These are phyloP conservation scores for Acanthochlamys bracteata DNA, from an alignment of 106 monocot genomes.

Conservation along the genomic window DNA sequence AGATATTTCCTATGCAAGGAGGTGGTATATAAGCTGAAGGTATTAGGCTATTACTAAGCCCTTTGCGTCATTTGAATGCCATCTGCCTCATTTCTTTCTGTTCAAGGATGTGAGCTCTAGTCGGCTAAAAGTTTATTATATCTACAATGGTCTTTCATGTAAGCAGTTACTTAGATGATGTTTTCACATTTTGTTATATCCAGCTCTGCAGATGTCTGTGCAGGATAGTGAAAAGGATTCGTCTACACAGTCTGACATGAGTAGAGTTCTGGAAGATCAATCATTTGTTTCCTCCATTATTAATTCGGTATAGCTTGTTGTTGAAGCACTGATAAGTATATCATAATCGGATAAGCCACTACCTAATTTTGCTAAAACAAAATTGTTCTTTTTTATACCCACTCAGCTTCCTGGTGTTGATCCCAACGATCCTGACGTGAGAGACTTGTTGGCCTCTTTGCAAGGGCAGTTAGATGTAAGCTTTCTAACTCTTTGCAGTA, in stretches of 20 bases:
- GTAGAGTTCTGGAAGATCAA: conserved; percentile 78
- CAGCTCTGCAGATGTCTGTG: conserved; percentile 94
- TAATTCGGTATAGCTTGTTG: conserved; percentile 50
- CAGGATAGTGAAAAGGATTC: conserved; percentile 43
- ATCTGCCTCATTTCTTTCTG: no score
- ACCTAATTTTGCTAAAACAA: neutral
- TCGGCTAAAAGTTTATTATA: no score
- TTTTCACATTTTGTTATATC: conserved; percentile 4
- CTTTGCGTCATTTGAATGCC: no score
- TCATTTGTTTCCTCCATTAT: conserved; percentile 90
- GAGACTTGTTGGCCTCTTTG: conserved; percentile 73
- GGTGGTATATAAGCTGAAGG: no score
- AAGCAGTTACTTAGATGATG: neutral
- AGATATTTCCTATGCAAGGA: no score
- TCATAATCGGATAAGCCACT: no score
- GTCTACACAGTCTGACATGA: conserved; percentile 51
- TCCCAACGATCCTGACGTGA: conserved; percentile 76
- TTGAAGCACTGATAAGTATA: neutral
- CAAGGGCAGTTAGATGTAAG: conserved; percentile 60
- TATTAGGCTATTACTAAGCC: no score
- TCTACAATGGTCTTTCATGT: neutral
- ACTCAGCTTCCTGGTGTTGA: conserved; percentile 82
- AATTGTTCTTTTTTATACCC: neutral
- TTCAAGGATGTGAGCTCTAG: no score
- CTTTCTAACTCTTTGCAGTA: neutral